Conservation (phyloP, 495 filamentous ascomycete genomes). For the Venustampulla echinocandica region DNA sequence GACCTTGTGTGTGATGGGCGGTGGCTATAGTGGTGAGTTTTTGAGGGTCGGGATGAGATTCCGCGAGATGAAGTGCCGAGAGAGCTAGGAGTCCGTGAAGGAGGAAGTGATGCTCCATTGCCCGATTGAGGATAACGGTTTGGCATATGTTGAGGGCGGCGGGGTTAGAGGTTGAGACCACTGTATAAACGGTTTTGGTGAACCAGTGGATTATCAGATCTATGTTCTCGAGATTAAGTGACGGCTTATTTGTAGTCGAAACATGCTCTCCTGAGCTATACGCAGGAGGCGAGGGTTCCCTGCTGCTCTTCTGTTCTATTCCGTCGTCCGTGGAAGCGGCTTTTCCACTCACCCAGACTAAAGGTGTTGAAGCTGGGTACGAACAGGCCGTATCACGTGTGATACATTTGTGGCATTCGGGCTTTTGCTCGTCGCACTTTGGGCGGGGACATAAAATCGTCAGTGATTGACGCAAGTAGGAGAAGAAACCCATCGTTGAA, state of each 20-base stretch:
- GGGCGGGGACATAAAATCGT: neutral
- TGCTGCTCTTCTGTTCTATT: neutral
- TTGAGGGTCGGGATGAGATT: neutral
- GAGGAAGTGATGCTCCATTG: constrained; percentile 10
- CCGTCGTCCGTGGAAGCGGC: neutral
- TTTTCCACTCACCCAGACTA: constrained; percentile 1
- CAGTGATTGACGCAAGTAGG: constrained; percentile 1
- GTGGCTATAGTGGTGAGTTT: constrained; percentile 6
- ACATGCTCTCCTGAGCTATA: neutral
- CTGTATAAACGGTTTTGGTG: constrained; percentile 2
- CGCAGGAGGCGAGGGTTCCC: neutral
- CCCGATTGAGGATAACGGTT: constrained; percentile 9
- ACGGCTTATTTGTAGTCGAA: neutral
- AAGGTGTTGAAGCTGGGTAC: neutral
- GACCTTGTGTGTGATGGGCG: constrained; percentile 4
- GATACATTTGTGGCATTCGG: constrained; percentile 2
- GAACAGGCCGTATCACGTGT: neutral
- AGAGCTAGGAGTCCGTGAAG: constrained; percentile 11
- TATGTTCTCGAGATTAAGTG: constrained; percentile 6
- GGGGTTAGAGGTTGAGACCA: neutral
- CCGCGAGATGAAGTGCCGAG: constrained; percentile 6
- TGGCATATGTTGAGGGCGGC: constrained; percentile 1
- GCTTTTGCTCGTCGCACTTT: constrained; percentile 11
- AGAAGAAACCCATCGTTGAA: neutral
- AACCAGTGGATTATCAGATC: constrained; percentile 11